Evolutionary conservation across 306 rosid genomes (phyloP).

Genomic region (Cucurbita maxima): DNA sequence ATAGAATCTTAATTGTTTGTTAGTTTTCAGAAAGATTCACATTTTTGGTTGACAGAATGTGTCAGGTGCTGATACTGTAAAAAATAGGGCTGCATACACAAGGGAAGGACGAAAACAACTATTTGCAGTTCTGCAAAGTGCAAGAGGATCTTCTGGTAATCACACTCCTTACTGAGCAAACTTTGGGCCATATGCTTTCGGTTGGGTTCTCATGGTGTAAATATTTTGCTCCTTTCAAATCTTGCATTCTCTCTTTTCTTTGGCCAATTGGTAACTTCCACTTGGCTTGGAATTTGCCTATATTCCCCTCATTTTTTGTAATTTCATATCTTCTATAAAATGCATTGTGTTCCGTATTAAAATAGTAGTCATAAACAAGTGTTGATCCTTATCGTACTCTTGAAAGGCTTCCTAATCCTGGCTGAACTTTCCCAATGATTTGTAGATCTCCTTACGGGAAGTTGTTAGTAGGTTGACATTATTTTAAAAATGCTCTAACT

Average conservation of each 20-base stretch:
- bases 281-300: too few species aligned
- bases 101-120: slow-evolving; percentile 95
- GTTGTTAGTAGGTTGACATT: too few species aligned
- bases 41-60: slow-evolving; percentile 30
- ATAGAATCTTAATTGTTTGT: slow-evolving; percentile 4
- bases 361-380: too few species aligned
- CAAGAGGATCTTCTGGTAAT: slow-evolving; percentile 94
- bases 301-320: too few species aligned
- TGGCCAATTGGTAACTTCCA: not conserved
- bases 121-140: slow-evolving; percentile 90
- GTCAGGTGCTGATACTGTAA: slow-evolving; percentile 55
- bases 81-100: slow-evolving; percentile 41
- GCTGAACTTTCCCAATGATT: too few species aligned
- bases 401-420: too few species aligned
- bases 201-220: not conserved
- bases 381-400: too few species aligned
- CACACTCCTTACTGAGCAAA: slow-evolving; percentile 2
- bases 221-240: not conserved
- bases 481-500: too few species aligned
- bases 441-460: too few species aligned
- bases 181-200: not conserved
- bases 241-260: not conserved
- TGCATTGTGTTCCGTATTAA: too few species aligned
- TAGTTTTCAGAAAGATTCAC: slow-evolving; percentile 10
- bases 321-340: too few species aligned